Evolutionary conservation across 2,329 filamentous ascomycete genomes (phyloP), one percentile per base, ranked within the genome.

Genomic region (Didymella arachidicola): DNA sequence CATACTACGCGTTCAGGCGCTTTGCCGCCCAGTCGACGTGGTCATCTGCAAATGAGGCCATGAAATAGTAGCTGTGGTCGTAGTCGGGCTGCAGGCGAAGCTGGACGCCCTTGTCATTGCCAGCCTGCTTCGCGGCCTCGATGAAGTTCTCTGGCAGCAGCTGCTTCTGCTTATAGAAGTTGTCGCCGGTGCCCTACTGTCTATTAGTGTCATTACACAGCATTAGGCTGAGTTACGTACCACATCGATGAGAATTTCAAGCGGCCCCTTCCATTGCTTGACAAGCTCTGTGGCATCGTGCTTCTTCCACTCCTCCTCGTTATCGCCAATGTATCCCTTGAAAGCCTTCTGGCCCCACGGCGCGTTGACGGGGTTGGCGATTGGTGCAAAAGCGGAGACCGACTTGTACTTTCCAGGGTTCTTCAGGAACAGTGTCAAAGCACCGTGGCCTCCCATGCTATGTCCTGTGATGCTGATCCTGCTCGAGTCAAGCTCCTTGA

Each of bases 281-380:
- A 98, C 80, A 51, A 99, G 83, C 82, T 97, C 93, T 0, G 93
- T 96, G 5, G 95, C 92, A 76, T 99, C 95, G 76, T 97, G 91
- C 78, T 88, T 86, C 77, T 89, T 90, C 92, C 95, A 98, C 78
- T 85, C 85, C 71, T 86, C 83, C 62, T 93, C 84, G 16, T 85
- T 81, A 44, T 86, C 86, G 18, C 95, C 94, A 44, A 99, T 86
- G 81, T 99, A 99, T 6, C 95, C 94, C 27, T 80, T 80, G 76
- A 99, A 98, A 0, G 95, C 95, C 85, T 99, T 99, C 78, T 96
- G 84, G 29, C 95, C 95, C 95, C 95, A 99, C 1, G 91, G 91
- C 72, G 91, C 96, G 67, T 89, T 87, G 61, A 84, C 83, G 0
- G 94, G 95, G 81, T 98, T 98, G 49, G 88, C 79, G 71, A 98